A percentile compares a stretch with the other conserved stretches of the same genome.
Evolutionary conservation across 306 rosid species (phyloP).

Genomic region (Erythrophleum fordii): DNA sequence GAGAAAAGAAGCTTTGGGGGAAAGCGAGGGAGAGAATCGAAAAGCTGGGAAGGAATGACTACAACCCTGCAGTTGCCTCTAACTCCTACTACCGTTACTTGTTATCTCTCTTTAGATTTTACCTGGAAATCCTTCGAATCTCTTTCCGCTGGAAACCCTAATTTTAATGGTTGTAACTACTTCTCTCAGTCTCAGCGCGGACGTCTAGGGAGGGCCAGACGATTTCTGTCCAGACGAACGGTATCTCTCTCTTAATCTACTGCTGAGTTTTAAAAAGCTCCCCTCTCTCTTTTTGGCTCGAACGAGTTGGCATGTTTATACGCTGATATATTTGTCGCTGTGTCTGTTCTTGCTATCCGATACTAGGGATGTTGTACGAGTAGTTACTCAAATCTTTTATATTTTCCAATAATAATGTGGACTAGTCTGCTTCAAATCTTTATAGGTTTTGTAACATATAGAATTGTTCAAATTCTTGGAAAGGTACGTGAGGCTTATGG

Average conservation of each 20-base stretch:
- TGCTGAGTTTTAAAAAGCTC: background rate
- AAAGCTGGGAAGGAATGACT: conserved; percentile 36
- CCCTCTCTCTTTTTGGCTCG: background rate
- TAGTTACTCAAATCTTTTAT: background rate
- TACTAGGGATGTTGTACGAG: background rate
- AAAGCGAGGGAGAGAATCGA: background rate
- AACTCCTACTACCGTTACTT: conserved; percentile 30
- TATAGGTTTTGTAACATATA: background rate
- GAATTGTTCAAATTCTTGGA: background rate
- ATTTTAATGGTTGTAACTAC: conserved; percentile 29
- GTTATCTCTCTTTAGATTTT: conserved; percentile 27
- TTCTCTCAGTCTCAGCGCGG: conserved; percentile 18
- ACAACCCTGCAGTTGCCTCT: conserved; percentile 44
- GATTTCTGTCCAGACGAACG: conserved; percentile 42
- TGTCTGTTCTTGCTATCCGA: background rate
- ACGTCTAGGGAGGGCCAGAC: conserved; percentile 21
- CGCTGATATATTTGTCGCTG: background rate
- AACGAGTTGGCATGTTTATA: background rate
- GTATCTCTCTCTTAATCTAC: conserved; percentile 37
- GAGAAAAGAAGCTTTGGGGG: background rate
- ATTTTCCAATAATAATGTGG: background rate
- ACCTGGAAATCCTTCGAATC: conserved; percentile 40
- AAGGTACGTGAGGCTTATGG: background rate
- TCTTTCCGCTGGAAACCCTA: conserved; percentile 43
- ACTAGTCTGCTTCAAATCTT: background rate